Base-by-base conservation (phyloP, 768 basidiomycete genomes). In the Naematelia aurantialba region DNA sequence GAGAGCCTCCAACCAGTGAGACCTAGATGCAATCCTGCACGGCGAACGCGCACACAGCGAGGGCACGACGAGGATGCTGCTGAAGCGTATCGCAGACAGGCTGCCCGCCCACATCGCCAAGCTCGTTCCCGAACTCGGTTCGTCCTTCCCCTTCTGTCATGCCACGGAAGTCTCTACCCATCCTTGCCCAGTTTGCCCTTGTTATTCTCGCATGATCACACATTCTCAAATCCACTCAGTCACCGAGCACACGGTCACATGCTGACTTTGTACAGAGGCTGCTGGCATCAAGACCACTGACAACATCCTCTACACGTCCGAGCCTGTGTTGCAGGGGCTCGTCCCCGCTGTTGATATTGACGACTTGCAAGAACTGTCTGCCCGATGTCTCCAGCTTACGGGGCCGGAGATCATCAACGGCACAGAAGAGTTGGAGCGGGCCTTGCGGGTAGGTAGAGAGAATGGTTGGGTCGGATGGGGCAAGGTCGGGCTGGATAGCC, bases 281-380 rank as follows among this genome's bases (percentile, higher is more conserved):
- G 61, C 59, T n/a, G 65, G 62, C 3, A 59, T 74, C 49, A 62
- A 58, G 55, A 70, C 73, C 13, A 70, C 70, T 13, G 73, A 74
- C 47, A 60, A 66, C 42, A 53, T 74, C 26, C 39, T 74, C 13
- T 69, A 67, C 55, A 68, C 72, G 10, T 52, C 65, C 5, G 26
- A 29, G 0, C 29, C 63, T 0, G 52, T 59, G 8, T 26, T 69
- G 19, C 60, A 62, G n/a, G 27, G 39, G 22, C 44, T 60, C 58
- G 46, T 62, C 19, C 64, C 63, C 12, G 17, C 59, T 17, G 27
- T 68, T 2, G 31, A 50, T 11, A 14, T 17, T 14, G 46, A 45
- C 14, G 52, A 62, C 13, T 27, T 69, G 17, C 65, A 68, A 10
- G 46, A 59, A 24, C 65, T 73, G 17, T 52, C 61, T 8, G 58